Evolutionary conservation across 176 grass and related monocot species (phyloP).

Genomic region (Bromus sterilis): DNA sequence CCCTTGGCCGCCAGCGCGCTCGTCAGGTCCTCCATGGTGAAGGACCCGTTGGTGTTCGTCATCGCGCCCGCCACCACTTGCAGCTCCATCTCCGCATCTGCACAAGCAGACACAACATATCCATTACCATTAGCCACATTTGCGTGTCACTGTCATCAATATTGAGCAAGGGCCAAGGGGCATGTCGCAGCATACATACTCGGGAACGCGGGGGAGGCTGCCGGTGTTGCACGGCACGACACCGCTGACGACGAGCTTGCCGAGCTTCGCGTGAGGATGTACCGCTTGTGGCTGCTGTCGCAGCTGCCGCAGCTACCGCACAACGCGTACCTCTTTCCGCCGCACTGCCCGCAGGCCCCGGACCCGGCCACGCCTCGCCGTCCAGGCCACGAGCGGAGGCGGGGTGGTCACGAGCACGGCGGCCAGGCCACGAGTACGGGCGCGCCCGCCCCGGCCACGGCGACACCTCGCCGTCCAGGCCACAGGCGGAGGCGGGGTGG

Average conservation of each 20-base stretch:
- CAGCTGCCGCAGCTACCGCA: no score
- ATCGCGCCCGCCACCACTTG: conserved; percentile 40
- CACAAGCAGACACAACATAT: not conserved
- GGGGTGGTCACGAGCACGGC: no score
- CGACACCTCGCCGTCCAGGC: no score
- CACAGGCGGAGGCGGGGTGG: no score
- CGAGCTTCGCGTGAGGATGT: conserved; percentile 25
- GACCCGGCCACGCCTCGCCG: no score
- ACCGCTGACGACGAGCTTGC: conserved; percentile 27
- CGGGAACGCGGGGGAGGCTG: conserved; percentile 43
- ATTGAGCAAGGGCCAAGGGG: not conserved
- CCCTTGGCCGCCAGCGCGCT: conserved; percentile 16
- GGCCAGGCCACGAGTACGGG: no score
- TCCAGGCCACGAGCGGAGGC: no score
- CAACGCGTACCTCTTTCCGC: no score
- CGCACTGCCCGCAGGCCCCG: no score
- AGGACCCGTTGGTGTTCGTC: conserved; percentile 43
- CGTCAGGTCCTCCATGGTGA: conserved; percentile 41
- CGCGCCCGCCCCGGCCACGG: no score
- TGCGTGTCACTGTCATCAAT: not conserved
- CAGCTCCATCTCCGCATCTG: conserved; percentile 55
- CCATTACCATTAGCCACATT: no score
- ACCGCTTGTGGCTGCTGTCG: no score
- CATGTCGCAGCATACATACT: conserved; percentile 14
- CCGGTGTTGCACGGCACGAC: conserved; percentile 51